phyloP scores from a whole-genome alignment of 805 yeast genomes.

The Nakazawaea sp. region DNA sequence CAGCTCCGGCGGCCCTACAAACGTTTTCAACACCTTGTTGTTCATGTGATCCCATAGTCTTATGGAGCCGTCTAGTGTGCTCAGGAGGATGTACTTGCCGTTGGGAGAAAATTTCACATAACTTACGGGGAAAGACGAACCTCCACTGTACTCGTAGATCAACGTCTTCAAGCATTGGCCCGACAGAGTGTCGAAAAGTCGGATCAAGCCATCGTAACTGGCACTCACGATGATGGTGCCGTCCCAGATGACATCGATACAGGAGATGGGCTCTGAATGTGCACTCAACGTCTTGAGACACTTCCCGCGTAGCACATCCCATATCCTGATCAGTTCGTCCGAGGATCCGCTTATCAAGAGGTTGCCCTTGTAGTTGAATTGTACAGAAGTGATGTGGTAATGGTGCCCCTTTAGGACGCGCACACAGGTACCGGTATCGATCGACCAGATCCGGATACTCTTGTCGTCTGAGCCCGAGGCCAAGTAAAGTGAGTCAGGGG shows the following conservation, averaged over 20 bases:
- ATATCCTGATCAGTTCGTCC: slow-evolving; percentile 84
- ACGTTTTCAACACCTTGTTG: slow-evolving; percentile 73
- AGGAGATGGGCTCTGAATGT: slow-evolving; percentile 84
- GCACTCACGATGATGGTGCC: slow-evolving; percentile 82
- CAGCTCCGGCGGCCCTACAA: slow-evolving; percentile 12
- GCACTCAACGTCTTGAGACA: slow-evolving; percentile 80
- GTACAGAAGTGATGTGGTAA: slow-evolving; percentile 69
- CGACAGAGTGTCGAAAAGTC: slow-evolving; percentile 80
- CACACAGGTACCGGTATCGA: slow-evolving; percentile 41
- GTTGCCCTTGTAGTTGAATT: slow-evolving; percentile 70
- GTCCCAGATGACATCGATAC: slow-evolving; percentile 68
- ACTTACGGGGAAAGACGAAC: slow-evolving; percentile 73
- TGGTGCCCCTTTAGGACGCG: slow-evolving; percentile 69
- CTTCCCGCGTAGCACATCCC: slow-evolving; percentile 75
- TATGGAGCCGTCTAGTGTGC: slow-evolving; percentile 73
- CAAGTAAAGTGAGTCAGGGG: slow-evolving; percentile 63
- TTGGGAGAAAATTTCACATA: slow-evolving; percentile 72
- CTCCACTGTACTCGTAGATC: slow-evolving; percentile 68
- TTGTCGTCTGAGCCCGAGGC: slow-evolving; percentile 88
- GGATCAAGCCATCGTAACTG: slow-evolving; percentile 83
- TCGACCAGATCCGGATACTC: slow-evolving; percentile 69
- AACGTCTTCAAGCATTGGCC: slow-evolving; percentile 91
- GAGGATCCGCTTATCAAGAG: slow-evolving; percentile 75
- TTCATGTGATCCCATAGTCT: slow-evolving; percentile 84
- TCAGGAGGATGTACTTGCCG: slow-evolving; percentile 69